Evolutionary conservation across 331 rosid genomes (phyloP).

Genomic region (Telfairia occidentalis): DNA sequence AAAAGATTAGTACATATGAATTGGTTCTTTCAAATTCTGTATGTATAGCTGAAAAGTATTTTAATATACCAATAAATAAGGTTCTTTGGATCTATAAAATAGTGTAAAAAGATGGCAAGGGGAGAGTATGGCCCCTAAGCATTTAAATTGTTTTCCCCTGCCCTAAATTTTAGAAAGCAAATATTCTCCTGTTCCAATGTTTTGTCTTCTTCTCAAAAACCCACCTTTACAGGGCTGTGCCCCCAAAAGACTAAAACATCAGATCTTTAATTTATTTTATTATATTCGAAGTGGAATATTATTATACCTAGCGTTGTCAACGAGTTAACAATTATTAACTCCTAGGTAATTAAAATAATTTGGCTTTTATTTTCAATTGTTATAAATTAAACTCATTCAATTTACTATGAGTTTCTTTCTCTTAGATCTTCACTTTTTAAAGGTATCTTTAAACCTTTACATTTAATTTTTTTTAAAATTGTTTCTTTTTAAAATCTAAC

Average conservation of each 20-base stretch:
- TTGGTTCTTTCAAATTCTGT: neutral
- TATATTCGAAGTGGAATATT: neutral
- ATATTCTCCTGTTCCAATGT: slow-evolving; percentile 30
- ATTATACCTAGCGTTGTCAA: neutral
- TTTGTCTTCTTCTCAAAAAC: slow-evolving; percentile 49
- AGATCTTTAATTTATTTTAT: slow-evolving; percentile 3
- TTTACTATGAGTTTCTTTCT: neutral
- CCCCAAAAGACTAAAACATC: slow-evolving; percentile 11
- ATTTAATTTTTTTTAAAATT: no score
- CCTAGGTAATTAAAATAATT: neutral
- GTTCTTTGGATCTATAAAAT: slow-evolving; percentile 19
- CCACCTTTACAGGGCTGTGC: slow-evolving; percentile 27
- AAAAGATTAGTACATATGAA: neutral
- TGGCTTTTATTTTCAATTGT: neutral
- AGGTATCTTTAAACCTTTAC: neutral
- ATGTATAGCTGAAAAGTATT: neutral
- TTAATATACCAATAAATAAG: neutral
- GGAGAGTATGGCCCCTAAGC: slow-evolving; percentile 23
- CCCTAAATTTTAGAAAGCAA: slow-evolving; percentile 47
- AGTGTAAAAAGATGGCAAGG: slow-evolving; percentile 20
- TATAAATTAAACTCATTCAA: neutral
- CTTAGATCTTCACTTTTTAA: neutral
- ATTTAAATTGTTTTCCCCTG: slow-evolving; percentile 24
- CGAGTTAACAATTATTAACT: neutral
- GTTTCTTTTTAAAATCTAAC: neutral